These are phyloP conservation scores for Silene noctiflora DNA, from an alignment of 179 eudicot genomes.

Conservation along the genomic window DNA sequence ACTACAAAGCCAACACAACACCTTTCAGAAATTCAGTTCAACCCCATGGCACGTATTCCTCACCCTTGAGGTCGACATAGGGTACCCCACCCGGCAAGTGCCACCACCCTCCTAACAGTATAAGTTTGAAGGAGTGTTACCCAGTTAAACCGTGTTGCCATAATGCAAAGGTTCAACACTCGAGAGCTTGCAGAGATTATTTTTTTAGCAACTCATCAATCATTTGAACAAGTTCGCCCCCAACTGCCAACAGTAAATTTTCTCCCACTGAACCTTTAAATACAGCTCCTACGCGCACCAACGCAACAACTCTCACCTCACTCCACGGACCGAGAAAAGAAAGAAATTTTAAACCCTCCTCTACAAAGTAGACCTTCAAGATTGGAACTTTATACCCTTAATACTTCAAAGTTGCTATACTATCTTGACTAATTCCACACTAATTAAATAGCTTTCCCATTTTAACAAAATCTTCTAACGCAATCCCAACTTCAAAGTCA, in stretches of 20 bases:
- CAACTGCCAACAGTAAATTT: not conserved
- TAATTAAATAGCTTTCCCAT: conserved; percentile 5
- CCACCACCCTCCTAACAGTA: too few relatives aligned
- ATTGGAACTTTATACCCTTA: not conserved
- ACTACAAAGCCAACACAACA: not conserved
- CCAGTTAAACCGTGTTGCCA: not conserved
- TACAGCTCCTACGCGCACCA: not conserved
- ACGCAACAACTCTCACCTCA: not conserved
- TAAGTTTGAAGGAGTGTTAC: not conserved
- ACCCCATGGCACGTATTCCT: not conserved
- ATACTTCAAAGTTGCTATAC: not conserved
- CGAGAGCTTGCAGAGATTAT: not conserved
- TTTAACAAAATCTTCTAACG: not conserved
- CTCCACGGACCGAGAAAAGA: not conserved
- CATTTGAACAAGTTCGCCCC: not conserved
- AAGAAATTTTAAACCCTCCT: not conserved
- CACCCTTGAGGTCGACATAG: not conserved
- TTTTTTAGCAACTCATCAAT: too few relatives aligned
- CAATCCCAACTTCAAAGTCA: conserved; percentile 17
- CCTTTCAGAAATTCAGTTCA: not conserved
- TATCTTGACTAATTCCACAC: conserved; percentile 29
- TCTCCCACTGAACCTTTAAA: not conserved
- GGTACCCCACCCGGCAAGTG: not conserved
- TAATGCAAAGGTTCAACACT: not conserved
- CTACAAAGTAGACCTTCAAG: not conserved